A percentile compares a stretch with the other conserved stretches of the same genome.
Conservation (phyloP, 2,329 filamentous ascomycete species). For the Fusarium austroafricanum region DNA sequence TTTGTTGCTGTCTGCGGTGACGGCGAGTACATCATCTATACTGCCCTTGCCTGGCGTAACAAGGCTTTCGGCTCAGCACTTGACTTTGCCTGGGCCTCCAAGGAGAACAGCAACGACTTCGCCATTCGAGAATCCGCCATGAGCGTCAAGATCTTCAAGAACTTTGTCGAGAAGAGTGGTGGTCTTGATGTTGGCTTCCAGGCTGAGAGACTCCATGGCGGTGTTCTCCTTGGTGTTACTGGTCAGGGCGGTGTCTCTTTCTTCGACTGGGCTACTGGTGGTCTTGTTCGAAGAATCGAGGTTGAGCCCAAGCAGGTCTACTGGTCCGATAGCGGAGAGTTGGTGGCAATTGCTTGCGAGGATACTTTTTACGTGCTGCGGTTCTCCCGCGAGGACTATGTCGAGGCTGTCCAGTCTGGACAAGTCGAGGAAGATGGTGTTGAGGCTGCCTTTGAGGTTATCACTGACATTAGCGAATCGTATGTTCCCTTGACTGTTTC, state of each 20-base stretch:
- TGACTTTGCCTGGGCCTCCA: conserved; percentile 96
- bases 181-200: conserved; percentile 95
- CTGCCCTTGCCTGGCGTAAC: conserved; percentile 94
- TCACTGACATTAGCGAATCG: conserved; percentile 94
- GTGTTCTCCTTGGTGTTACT: conserved; percentile 91
- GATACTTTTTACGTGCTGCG: conserved; percentile 95
- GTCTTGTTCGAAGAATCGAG: conserved; percentile 91
- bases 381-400: conserved; percentile 89
- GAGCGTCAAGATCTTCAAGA: conserved; percentile 97
- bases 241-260: conserved; percentile 95
- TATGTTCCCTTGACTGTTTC: conserved; percentile 51
- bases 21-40: conserved; percentile 99
- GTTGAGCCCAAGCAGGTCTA: conserved; percentile 80
- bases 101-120: conserved; percentile 98
- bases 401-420: conserved; percentile 83
- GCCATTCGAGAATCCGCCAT: conserved; percentile 95
- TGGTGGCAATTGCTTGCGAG: conserved; percentile 92
- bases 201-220: conserved; percentile 89
- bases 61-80: conserved; percentile 96
- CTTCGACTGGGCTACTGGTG: conserved; percentile 94
- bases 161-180: conserved; percentile 91
- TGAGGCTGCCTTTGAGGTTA: conserved; percentile 94
- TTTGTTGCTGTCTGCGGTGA: conserved; percentile 88
- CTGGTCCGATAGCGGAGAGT: conserved; percentile 97
- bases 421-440: conserved; percentile 91